Evolutionary conservation across 129 eudicot species (phyloP).

Genomic region (Pseudognaphalium luteoalbum): DNA sequence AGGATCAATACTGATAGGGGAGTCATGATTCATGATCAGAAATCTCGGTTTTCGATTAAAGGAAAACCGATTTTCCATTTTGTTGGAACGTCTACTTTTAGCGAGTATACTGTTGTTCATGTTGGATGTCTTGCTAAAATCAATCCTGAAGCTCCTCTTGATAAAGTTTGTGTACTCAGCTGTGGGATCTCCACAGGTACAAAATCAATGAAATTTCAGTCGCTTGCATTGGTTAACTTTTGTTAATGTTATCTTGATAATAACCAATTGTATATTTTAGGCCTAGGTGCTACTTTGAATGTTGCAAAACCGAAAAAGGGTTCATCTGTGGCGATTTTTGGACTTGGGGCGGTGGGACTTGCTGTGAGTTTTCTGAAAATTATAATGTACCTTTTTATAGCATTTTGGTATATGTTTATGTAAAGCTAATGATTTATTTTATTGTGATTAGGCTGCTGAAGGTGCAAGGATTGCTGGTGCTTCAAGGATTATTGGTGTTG

Average conservation of each 20-base stretch:
- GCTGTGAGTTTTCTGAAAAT: conserved; percentile 50
- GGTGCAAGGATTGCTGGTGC: conserved; percentile 84
- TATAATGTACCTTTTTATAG: not conserved
- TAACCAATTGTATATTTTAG: conserved; percentile 16
- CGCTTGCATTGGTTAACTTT: not conserved
- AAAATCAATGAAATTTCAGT: not conserved
- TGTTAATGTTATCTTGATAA: not conserved
- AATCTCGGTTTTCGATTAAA: conserved; percentile 65
- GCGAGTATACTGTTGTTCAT: conserved; percentile 82
- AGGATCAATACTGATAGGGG: conserved; percentile 85
- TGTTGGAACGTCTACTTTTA: conserved; percentile 85
- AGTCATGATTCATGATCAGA: conserved; percentile 68
- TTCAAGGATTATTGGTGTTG: conserved; percentile 74
- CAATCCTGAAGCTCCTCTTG: conserved; percentile 78
- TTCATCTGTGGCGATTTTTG: conserved; percentile 76
- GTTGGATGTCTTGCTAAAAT: conserved; percentile 81
- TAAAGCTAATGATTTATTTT: not conserved
- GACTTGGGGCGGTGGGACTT: conserved; percentile 91
- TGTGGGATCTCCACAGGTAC: conserved; percentile 92
- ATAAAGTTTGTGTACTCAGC: conserved; percentile 84
- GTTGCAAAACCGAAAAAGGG: conserved; percentile 87
- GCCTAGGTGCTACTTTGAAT: conserved; percentile 88
- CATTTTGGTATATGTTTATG: not conserved
- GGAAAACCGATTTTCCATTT: conserved; percentile 80
- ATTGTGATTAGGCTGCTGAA: conserved; percentile 64